These are phyloP conservation scores for Pseudogymnoascus sp. DNA, from an alignment of 2,329 filamentous ascomycete genomes.

Conservation along the genomic window DNA sequence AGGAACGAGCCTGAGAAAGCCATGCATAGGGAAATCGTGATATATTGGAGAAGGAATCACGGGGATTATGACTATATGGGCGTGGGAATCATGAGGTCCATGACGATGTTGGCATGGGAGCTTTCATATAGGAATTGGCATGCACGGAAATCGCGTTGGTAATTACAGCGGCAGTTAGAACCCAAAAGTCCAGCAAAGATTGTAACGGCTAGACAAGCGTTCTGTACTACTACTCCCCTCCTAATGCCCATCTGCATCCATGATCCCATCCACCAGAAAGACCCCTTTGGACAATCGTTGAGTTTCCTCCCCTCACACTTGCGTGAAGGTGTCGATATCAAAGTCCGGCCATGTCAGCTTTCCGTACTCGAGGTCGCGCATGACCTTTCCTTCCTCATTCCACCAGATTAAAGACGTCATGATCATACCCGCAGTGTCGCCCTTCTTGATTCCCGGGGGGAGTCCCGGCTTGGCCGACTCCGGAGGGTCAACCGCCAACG, in stretches of 20 bases:
- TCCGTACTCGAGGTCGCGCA: neutral
- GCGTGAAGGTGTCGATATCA: neutral
- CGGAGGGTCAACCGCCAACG: constrained; percentile 7
- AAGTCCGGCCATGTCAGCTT: neutral
- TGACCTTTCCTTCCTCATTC: neutral
- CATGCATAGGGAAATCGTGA: neutral
- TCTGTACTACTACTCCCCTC: neutral
- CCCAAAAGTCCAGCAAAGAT: neutral
- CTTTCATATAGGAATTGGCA: neutral
- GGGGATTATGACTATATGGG: neutral
- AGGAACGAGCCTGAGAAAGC: neutral
- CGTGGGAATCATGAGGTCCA: neutral
- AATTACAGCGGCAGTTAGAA: neutral
- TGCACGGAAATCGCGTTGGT: neutral
- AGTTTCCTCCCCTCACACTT: neutral
- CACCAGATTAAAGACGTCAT: neutral
- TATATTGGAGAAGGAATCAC: neutral
- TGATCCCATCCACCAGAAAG: neutral
- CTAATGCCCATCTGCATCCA: neutral
- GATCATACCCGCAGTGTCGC: neutral
- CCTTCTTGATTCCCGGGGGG: constrained; percentile 10
- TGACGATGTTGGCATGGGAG: neutral
- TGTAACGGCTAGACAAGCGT: neutral
- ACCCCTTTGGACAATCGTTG: neutral
- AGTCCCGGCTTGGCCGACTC: neutral